Conservation (phyloP, 2,329 filamentous ascomycete genomes). For the Aspergillus arachidicola region DNA sequence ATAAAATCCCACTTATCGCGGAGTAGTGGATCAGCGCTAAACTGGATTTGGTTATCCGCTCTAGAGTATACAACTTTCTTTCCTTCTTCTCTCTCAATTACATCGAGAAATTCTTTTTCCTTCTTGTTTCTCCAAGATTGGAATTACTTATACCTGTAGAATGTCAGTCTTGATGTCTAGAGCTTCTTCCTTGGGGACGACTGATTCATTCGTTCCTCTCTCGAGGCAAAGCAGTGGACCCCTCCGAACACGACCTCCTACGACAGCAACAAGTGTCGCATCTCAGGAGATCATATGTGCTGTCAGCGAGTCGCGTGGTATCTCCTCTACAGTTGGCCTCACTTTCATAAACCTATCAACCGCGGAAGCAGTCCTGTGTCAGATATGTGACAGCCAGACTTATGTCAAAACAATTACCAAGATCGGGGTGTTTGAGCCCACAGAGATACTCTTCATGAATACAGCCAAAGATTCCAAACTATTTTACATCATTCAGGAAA, state of each 20-base stretch:
- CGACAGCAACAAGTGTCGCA: constrained; percentile 59
- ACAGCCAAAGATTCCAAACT: constrained; percentile 76
- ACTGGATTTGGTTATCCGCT: constrained; percentile 19
- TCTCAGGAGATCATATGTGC: constrained; percentile 82
- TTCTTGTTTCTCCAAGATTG: neutral
- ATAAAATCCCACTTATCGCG: constrained; percentile 24
- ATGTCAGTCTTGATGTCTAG: constrained; percentile 8
- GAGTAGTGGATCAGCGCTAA: constrained; percentile 20
- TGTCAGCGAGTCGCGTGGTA: constrained; percentile 81
- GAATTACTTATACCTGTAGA: neutral
- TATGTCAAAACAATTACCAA: constrained; percentile 89
- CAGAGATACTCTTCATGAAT: constrained; percentile 75
- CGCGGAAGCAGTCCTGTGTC: constrained; percentile 80
- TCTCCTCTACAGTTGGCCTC: constrained; percentile 80
- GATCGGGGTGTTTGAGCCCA: constrained; percentile 76
- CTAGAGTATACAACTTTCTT: neutral
- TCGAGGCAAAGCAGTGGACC: constrained; percentile 45
- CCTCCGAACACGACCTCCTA: constrained; percentile 55
- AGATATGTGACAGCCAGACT: constrained; percentile 91
- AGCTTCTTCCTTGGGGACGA: constrained; percentile 8
- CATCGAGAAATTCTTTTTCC: neutral
- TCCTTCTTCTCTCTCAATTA: neutral
- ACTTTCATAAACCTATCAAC: constrained; percentile 86
- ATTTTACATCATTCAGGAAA: constrained; percentile 72
- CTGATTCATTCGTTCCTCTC: constrained; percentile 25